phyloP scores from a whole-genome alignment of 2,329 filamentous ascomycete genomes.

The Talaromyces sp. region DNA sequence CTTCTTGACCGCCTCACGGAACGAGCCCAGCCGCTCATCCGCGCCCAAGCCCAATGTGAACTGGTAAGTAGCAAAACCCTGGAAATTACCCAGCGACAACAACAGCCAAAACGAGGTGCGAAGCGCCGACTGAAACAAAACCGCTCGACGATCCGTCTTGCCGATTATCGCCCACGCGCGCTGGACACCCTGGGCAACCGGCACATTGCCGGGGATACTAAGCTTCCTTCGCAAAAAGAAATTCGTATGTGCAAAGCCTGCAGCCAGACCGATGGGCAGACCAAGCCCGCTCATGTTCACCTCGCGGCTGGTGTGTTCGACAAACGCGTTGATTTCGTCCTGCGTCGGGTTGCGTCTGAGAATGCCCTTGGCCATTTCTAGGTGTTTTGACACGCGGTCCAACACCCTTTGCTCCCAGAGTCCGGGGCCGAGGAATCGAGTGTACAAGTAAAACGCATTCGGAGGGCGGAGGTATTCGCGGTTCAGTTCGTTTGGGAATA shows the following conservation, averaged over 20 bases:
- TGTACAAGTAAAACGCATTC: constrained; percentile 4
- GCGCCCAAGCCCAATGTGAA: constrained; percentile 1
- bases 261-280: constrained; percentile 1
- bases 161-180: not conserved
- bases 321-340: constrained; percentile 5
- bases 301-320: constrained; percentile 8
- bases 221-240: constrained; percentile 1
- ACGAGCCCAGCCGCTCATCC: constrained; percentile 1
- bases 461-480: constrained; percentile 6
- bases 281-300: constrained; percentile 3
- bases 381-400: not conserved
- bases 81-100: constrained; percentile 3
- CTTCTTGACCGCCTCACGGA: constrained; percentile 3
- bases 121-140: not conserved
- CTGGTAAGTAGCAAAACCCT: not conserved
- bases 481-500: constrained; percentile 7
- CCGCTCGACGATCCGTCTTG: not conserved
- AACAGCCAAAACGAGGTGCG: constrained; percentile 4
- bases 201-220: not conserved
- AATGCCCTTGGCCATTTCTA: not conserved
- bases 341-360: constrained; percentile 7
- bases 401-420: constrained; percentile 7
- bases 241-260: constrained; percentile 2
- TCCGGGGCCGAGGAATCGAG: not conserved
- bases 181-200: not conserved